Base-by-base conservation (phyloP, 192 early-diverging fungal genomes). In the Backusella mclennaniae region DNA sequence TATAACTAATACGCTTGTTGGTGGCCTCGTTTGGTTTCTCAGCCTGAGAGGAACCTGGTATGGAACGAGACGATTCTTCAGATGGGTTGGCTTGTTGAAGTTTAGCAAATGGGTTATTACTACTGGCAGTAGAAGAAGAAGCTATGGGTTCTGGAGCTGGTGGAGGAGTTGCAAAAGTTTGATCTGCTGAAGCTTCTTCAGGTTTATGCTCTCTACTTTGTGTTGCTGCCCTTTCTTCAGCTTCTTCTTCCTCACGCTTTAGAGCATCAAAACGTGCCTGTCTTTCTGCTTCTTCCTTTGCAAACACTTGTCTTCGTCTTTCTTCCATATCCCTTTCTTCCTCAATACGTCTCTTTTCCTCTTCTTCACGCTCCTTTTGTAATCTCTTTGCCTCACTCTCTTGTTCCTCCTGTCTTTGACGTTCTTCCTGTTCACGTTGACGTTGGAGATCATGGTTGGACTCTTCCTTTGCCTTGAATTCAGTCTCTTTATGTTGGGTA, bases 61-160 rank as follows among this genome's bases (percentile, higher is more conserved):
- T 68, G n/a, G 69, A 33, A 29, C 56, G 56, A 63, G 56, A 15
- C 8, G 12, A 4, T 29, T 63, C 56, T 14, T 63, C 56, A 67
- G 36, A n/a, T 4, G 49, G 42, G 1, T 41, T 52, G 23, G n/a
- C 17, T 66, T 67, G 39, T 66, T 76, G 66, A 0, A 79, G 53
- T 17, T 79, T 84, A 23, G 75, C 80, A 76, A 82, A 84, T 70
- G 83, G 83, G 56, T 84, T 84, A 12, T 74, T 84, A 42, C 68
- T 79, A 17, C 35, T 35, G 44, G 35, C 38, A 39, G 38, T 71
- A 26, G 35, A 46, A 19, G 33, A 33, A 38, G 68, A 38, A 4
- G 3, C 68, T 41, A 23, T 36, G 5, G 29, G 21, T 3, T 14
- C 23, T 11, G 49, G 17, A 56, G 49, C 29, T 35, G 49, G 21